Evolutionary conservation across 202 grass and related monocot species (phyloP), one percentile per base, ranked within the genome.

Genomic region (Zizania palustris): DNA sequence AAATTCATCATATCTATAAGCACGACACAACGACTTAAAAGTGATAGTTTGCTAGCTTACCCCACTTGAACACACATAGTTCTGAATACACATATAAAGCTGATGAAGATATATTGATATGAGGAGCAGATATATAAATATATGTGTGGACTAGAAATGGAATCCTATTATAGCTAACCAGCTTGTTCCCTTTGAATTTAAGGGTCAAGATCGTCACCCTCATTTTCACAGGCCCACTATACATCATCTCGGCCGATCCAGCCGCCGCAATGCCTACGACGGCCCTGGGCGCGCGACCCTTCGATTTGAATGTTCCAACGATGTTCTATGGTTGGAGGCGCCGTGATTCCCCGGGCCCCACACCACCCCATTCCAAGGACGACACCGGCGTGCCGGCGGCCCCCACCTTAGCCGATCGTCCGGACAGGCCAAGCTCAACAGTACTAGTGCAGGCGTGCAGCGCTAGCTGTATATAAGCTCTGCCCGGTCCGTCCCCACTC

Each of bases 361-460:
- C 68, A 45, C 18, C 45, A 60, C 53, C 60, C 62, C 35, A 65
- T 67, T 82, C 73, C 79, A 53, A 15, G 16, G 74, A 62, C 49
- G 21, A 18, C 42, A 40, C 37, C 54, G 51, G 53, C 21, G 61
- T 65, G 64, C 60, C 36, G 41, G 4, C 28, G 58, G 87, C 77
- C 28, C 84, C 87, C 77, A 90, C 84, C 84, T 85, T 90, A 87
- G 90, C 87, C 74, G 60, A 87, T 87, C 10, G 21, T 73, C 48
- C 13, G 9, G 44, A 60, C 45, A 35, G n/a, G n/a, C n/a, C n/a
- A n/a, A n/a, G n/a, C n/a, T n/a, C n/a, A n/a, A n/a, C n/a, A n/a
- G n/a, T n/a, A n/a, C 16, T 3, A 41, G 39, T 41, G 39, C 39
- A 41, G n/a, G n/a, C n/a, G n/a, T n/a, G n/a, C n/a, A n/a, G n/a